Evolutionary conservation across 371 early-diverging fungal species (phyloP).

Genomic region (Coemansia sp.): DNA sequence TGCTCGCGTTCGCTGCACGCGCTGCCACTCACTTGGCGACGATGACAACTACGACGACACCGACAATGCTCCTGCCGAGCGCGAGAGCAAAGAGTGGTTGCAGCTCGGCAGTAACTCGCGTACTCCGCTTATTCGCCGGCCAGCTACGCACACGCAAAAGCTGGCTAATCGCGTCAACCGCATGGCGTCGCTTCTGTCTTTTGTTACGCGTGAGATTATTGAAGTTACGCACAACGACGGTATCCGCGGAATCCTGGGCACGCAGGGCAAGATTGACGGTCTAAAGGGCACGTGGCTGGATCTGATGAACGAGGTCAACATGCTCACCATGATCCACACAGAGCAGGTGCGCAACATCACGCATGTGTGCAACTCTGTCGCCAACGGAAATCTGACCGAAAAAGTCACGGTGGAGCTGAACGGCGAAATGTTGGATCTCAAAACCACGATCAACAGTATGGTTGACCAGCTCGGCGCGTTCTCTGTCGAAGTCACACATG

Average conservation of each 20-base stretch:
- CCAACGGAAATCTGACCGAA: conserved; percentile 67
- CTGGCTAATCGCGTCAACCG: conserved; percentile 50
- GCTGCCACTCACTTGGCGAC: conserved; percentile 30
- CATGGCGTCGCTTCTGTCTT: conserved; percentile 39
- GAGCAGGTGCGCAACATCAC: conserved; percentile 52
- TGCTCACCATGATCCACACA: conserved; percentile 58
- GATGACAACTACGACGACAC: neutral
- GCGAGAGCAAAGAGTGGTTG: conserved; percentile 25
- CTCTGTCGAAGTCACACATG: conserved; percentile 45
- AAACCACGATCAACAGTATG: conserved; percentile 74
- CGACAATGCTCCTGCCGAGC: neutral
- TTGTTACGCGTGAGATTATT: conserved; percentile 60
- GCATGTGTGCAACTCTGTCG: conserved; percentile 56
- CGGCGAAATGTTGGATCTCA: conserved; percentile 70
- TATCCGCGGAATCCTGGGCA: conserved; percentile 55
- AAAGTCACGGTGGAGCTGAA: conserved; percentile 63
- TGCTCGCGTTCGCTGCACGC: conserved; percentile 42
- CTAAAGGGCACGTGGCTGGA: conserved; percentile 58
- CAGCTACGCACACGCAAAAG: conserved; percentile 35
- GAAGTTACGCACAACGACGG: conserved; percentile 55
- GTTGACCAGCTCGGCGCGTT: conserved; percentile 58
- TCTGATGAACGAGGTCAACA: conserved; percentile 62
- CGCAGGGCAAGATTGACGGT: conserved; percentile 53
- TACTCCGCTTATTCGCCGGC: conserved; percentile 36
- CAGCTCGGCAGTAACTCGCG: conserved; percentile 1